Conservation (phyloP, 164 flowering plant species). For the Nymphaea thermarum region DNA sequence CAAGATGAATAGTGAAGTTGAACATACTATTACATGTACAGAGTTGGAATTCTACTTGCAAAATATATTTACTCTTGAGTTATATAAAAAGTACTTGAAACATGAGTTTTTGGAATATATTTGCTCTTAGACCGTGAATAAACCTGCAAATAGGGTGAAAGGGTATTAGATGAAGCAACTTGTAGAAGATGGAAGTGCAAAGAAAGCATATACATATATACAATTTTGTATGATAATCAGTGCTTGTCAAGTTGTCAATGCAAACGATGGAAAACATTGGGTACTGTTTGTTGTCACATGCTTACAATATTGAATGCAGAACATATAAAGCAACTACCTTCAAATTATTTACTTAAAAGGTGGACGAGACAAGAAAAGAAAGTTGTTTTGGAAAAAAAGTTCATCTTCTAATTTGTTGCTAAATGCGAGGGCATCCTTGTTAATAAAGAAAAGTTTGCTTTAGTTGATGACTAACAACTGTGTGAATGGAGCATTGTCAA, state of each 20-base stretch:
- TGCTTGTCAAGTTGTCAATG: background rate
- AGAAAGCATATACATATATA: too few relatives aligned
- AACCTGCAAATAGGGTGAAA: background rate
- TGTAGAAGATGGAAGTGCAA: background rate
- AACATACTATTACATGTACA: background rate
- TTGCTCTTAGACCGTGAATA: background rate
- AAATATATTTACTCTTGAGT: background rate
- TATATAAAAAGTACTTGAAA: background rate
- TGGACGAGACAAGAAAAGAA: background rate
- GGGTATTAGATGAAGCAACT: background rate
- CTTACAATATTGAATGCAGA: background rate
- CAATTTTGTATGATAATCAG: background rate
- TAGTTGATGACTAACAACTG: background rate
- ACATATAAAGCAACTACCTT: background rate
- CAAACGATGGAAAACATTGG: background rate
- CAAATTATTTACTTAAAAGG: background rate
- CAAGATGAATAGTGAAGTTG: background rate
- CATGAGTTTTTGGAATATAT: background rate
- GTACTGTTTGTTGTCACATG: background rate
- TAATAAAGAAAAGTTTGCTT: background rate
- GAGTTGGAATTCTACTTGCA: background rate
- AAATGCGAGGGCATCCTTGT: background rate
- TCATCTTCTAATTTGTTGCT: too few relatives aligned
- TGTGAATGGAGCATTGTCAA: too few relatives aligned
- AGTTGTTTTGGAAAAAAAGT: background rate